These are phyloP conservation scores for Henckelia pumila DNA, from an alignment of 257 asterid species.

Conservation along the genomic window DNA sequence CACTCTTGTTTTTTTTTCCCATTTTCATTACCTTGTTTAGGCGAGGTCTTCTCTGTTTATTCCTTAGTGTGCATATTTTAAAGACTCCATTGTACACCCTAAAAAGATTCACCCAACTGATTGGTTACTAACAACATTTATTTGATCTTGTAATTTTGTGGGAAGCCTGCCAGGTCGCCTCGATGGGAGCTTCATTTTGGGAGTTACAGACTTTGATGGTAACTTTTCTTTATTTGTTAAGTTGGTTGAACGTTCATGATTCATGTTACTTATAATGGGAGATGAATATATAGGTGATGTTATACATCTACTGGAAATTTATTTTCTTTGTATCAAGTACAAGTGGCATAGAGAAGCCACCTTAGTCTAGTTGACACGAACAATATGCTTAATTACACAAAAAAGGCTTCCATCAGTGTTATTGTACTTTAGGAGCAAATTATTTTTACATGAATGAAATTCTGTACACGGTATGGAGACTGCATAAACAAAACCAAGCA, in stretches of 20 bases:
- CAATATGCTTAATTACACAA: not conserved
- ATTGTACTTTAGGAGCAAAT: not conserved
- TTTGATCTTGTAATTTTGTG: not conserved
- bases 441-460: not conserved
- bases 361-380: not conserved
- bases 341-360: not conserved
- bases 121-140: not conserved
- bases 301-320: slow-evolving; percentile 5
- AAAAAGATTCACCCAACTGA: too few species aligned
- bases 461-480: not conserved
- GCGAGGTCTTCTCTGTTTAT: not conserved
- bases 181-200: not conserved
- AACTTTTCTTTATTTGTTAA: not conserved
- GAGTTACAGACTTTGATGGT: not conserved
- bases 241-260: not conserved
- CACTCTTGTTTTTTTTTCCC: not conserved
- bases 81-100: not conserved
- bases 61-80: too few species aligned
- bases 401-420: not conserved
- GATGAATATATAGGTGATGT: not conserved
- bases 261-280: not conserved
- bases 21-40: not conserved
- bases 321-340: slow-evolving; percentile 2
- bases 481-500: not conserved
- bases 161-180: not conserved